These are phyloP conservation scores for Pichia phayaonensis DNA, from an alignment of 805 yeast genomes.

Conservation along the genomic window DNA sequence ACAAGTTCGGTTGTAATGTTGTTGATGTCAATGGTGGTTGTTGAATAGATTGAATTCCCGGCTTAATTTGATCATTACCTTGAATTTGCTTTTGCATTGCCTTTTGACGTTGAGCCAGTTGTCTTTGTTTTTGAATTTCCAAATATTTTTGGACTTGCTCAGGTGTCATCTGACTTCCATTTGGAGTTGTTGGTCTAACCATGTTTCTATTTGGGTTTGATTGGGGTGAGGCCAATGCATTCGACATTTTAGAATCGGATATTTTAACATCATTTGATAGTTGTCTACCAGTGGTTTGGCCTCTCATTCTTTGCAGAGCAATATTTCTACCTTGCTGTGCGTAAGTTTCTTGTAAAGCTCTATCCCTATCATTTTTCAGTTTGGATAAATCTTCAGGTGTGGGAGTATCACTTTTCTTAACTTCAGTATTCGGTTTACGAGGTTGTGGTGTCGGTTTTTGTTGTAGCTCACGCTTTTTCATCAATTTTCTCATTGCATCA, in stretches of 20 bases:
- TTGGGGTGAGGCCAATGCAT: constrained; percentile 9
- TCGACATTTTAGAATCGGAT: constrained; percentile 11
- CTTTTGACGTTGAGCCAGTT: constrained; percentile 19
- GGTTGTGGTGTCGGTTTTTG: constrained; percentile 47
- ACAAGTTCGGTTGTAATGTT: not conserved
- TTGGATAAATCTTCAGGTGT: constrained; percentile 81
- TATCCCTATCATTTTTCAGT: constrained; percentile 79
- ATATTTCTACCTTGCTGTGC: constrained; percentile 25
- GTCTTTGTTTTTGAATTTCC: constrained; percentile 44
- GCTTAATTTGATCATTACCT: constrained; percentile 24
- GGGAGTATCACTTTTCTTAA: constrained; percentile 42
- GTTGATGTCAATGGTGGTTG: constrained; percentile 12
- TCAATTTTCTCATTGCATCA: constrained; percentile 86
- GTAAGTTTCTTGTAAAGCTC: constrained; percentile 71
- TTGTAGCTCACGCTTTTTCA: constrained; percentile 79
- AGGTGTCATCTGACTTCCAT: constrained; percentile 50
- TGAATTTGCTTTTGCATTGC: constrained; percentile 35
- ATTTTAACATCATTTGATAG: constrained; percentile 12
- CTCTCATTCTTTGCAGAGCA: constrained; percentile 18
- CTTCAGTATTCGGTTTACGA: constrained; percentile 23
- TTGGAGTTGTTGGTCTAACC: constrained; percentile 39
- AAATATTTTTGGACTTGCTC: constrained; percentile 55
- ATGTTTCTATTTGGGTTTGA: constrained; percentile 2
- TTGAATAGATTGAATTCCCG: constrained; percentile 2
- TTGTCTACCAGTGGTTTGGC: constrained; percentile 15